Percentiles rank a stretch among this genome's conserved stretches.
Evolutionary conservation across 352 stramenopile genomes (phyloP).

Genomic region (Globisporangium barbulae): DNA sequence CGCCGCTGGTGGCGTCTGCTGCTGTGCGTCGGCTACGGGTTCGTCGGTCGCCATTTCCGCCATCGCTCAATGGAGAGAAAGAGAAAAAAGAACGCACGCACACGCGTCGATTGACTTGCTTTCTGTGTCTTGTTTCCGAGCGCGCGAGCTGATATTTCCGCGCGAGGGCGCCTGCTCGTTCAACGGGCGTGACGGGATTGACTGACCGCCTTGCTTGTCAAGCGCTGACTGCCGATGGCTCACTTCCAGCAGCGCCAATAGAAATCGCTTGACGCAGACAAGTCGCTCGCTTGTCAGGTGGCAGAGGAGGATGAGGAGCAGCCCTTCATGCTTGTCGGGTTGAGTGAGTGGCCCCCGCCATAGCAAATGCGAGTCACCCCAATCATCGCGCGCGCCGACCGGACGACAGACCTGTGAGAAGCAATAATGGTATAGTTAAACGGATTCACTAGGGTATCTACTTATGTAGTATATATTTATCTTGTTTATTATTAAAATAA

Average conservation of each 20-base stretch:
- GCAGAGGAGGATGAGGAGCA: neutral
- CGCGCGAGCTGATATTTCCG: conserved; percentile 7
- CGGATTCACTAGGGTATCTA: neutral
- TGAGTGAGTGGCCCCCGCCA: conserved; percentile 3
- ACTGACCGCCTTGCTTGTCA: neutral
- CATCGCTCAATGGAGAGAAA: neutral
- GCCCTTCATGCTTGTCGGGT: neutral
- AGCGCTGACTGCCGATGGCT: neutral
- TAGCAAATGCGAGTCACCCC: neutral
- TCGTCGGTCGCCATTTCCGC: conserved; percentile 2
- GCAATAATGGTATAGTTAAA: neutral
- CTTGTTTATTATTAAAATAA: too few species aligned
- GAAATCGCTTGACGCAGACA: conserved; percentile 9
- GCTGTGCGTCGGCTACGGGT: neutral
- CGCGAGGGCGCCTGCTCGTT: neutral
- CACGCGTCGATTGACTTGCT: neutral
- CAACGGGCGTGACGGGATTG: conserved; percentile 3
- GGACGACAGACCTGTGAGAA: neutral
- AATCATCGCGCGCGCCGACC: neutral
- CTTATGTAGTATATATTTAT: neutral
- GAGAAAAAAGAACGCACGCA: conserved; percentile 6
- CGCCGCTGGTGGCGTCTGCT: too few species aligned
- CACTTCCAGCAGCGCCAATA: conserved; percentile 10
- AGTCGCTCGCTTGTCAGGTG: conserved; percentile 4
- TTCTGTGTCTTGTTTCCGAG: neutral